Percentiles rank a stretch among this genome's conserved stretches.
Conservation (phyloP, 768 basidiomycete genomes). For the Phaffia tasmanica region DNA sequence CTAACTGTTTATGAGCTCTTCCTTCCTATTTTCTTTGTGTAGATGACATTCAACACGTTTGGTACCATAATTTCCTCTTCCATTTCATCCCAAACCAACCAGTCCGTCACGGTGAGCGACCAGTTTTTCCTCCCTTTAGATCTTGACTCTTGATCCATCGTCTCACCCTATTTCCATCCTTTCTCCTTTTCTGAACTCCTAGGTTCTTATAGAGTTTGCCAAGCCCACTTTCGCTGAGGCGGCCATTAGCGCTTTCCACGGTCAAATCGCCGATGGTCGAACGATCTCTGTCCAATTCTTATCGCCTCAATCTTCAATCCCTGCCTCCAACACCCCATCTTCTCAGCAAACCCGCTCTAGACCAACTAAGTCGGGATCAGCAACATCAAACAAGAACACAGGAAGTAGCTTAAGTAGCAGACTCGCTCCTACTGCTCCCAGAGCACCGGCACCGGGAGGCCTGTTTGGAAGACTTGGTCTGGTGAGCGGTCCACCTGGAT, state of each 20-base stretch:
- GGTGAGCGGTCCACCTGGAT: not conserved
- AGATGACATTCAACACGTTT: constrained; percentile 22
- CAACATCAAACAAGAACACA: too few species aligned
- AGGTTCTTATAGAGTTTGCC: constrained; percentile 21
- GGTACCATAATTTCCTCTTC: not conserved
- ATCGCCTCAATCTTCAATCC: not conserved
- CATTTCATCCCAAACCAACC: too few species aligned
- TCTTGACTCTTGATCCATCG: not conserved
- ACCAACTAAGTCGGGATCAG: too few species aligned
- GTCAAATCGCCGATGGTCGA: constrained; percentile 21
- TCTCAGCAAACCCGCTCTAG: not conserved
- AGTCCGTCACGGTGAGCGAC: too few species aligned
- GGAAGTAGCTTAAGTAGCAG: not conserved
- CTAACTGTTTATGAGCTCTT: too few species aligned
- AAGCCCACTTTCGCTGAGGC: constrained; percentile 11
- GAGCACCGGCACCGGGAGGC: not conserved
- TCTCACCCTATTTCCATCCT: not conserved
- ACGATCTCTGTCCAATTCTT: constrained; percentile 19
- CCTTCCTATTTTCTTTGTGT: not conserved
- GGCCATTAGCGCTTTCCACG: constrained; percentile 16
- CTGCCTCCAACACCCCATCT: not conserved
- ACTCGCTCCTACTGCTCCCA: not conserved
- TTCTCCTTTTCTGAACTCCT: not conserved
- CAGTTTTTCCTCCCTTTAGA: too few species aligned
- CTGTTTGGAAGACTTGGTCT: constrained; percentile 15